phyloP scores from a whole-genome alignment of 2,329 filamentous ascomycete species.

The Cercospora nicotianae region DNA sequence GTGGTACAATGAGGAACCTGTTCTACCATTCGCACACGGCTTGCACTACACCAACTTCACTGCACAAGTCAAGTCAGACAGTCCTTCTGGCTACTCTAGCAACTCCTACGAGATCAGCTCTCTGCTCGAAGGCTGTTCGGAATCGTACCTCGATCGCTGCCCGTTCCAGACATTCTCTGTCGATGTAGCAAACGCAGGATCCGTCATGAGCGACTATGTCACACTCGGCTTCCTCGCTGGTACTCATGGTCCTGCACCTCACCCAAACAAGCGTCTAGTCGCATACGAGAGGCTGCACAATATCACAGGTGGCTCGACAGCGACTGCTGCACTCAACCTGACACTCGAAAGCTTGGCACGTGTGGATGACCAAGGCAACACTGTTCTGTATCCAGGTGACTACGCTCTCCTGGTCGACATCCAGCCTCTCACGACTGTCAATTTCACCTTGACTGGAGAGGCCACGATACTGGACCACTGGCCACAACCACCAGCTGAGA shows the following conservation, averaged over 20 bases:
- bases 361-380: slow-evolving; percentile 52
- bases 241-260: slow-evolving; percentile 51
- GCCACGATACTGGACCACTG: slow-evolving; percentile 45
- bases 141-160: slow-evolving; percentile 45
- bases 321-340: slow-evolving; percentile 43
- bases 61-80: slow-evolving; percentile 26
- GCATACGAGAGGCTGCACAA: slow-evolving; percentile 50
- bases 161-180: slow-evolving; percentile 47
- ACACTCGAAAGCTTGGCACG: slow-evolving; percentile 54
- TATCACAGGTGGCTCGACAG: slow-evolving; percentile 29
- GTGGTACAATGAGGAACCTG: slow-evolving; percentile 56
- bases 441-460: slow-evolving; percentile 52
- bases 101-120: slow-evolving; percentile 39
- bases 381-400: slow-evolving; percentile 55
- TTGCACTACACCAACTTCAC: slow-evolving; percentile 60
- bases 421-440: slow-evolving; percentile 43
- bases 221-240: slow-evolving; percentile 53
- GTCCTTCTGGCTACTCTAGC: slow-evolving; percentile 18
- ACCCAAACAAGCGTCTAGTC: slow-evolving; percentile 55
- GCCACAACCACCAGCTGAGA: slow-evolving; percentile 35
- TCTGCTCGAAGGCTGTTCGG: slow-evolving; percentile 41
- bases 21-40: slow-evolving; percentile 57
- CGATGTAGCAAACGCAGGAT: slow-evolving; percentile 52
- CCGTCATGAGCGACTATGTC: slow-evolving; percentile 53
- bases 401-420: slow-evolving; percentile 53